Conservation (phyloP, 2,329 filamentous ascomycete genomes). For the Penicillium hordei region DNA sequence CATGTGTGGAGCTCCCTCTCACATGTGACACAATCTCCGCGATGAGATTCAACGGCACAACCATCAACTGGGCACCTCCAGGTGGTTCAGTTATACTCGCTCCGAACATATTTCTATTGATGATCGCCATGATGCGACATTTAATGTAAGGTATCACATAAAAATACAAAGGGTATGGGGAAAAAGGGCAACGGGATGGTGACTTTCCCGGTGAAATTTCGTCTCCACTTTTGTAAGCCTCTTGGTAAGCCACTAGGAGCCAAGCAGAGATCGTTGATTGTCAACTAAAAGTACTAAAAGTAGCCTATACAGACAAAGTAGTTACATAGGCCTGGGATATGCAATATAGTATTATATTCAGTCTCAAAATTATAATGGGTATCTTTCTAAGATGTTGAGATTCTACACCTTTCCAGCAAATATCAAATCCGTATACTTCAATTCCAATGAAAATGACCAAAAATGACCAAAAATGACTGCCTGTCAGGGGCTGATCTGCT, state of each 20-base stretch:
- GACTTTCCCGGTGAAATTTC: constrained; percentile 19
- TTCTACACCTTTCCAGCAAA: too few species aligned
- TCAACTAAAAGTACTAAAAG: not conserved
- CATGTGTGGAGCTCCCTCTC: constrained; percentile 13
- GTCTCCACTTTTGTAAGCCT: constrained; percentile 12
- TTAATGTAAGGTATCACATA: constrained; percentile 21
- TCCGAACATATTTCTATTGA: constrained; percentile 46
- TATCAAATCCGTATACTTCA: too few species aligned
- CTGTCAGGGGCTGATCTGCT: not conserved
- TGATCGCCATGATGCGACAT: constrained; percentile 43
- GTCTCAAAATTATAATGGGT: too few species aligned
- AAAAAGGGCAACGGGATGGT: constrained; percentile 18
- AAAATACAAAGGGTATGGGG: constrained; percentile 12
- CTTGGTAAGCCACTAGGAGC: constrained; percentile 1
- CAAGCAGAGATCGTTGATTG: not conserved
- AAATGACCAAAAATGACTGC: not conserved
- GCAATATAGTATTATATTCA: too few species aligned
- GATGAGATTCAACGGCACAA: constrained; percentile 59
- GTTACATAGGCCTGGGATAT: too few species aligned
- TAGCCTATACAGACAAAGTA: too few species aligned
- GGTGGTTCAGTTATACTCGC: constrained; percentile 36
- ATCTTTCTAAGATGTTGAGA: too few species aligned
- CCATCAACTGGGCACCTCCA: constrained; percentile 34
- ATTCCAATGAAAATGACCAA: too few species aligned
- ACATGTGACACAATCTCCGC: constrained; percentile 58